phyloP scores from a whole-genome alignment of 768 basidiomycete species.

The Vararia minispora region DNA sequence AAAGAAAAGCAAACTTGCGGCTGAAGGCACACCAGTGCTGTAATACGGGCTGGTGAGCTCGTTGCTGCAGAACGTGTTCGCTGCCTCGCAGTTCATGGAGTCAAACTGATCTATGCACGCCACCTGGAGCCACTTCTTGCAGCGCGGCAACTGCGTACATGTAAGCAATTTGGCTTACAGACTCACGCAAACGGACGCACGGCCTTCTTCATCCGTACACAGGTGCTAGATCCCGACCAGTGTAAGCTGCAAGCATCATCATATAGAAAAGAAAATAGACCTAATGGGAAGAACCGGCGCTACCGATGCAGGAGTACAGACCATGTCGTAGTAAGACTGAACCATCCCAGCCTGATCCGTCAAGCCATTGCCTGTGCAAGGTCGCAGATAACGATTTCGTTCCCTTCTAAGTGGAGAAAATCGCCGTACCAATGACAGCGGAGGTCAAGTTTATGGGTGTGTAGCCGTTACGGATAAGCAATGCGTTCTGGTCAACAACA shows the following conservation, averaged over 20 bases:
- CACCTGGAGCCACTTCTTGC: conserved; percentile 42
- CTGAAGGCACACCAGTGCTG: conserved; percentile 20
- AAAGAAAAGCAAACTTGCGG: neutral
- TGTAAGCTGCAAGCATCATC: no score
- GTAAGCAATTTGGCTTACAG: neutral
- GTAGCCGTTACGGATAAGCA: neutral
- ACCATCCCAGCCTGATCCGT: neutral
- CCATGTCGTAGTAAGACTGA: neutral
- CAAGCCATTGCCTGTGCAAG: neutral
- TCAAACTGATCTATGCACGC: conserved; percentile 61
- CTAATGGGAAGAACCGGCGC: neutral
- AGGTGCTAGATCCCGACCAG: no score
- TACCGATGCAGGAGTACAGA: neutral
- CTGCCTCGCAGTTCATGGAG: conserved; percentile 53
- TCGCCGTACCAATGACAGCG: conserved; percentile 2
- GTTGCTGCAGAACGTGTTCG: conserved; percentile 51
- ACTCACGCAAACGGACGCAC: conserved; percentile 23
- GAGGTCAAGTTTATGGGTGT: conserved; percentile 3
- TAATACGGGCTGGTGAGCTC: conserved; percentile 36
- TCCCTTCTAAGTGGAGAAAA: neutral
- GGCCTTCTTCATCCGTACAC: conserved; percentile 49
- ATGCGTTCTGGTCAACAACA: conserved; percentile 2
- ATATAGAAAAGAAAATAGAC: no score
- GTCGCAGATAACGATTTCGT: no score
- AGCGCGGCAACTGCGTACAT: conserved; percentile 51